A percentile compares a stretch with the other conserved stretches of the same genome.
These are phyloP conservation scores for Passiflora organensis DNA, from an alignment of 345 rosid genomes.

Conservation along the genomic window DNA sequence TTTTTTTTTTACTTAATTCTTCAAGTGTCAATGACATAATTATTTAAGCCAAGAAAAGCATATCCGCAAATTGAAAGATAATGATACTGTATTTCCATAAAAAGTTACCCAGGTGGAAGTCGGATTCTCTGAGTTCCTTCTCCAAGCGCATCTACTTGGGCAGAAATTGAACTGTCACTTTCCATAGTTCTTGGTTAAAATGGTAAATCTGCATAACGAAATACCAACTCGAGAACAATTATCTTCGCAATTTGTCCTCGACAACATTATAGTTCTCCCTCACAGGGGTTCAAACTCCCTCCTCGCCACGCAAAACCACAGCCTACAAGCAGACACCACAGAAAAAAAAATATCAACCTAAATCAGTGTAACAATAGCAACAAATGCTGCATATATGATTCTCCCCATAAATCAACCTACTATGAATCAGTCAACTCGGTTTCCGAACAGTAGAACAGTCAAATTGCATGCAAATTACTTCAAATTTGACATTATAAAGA, in stretches of 20 bases:
- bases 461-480: too few species aligned
- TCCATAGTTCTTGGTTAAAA: conserved; percentile 56
- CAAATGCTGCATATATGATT: too few species aligned
- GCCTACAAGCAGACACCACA: too few species aligned
- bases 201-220: conserved; percentile 30
- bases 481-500: too few species aligned
- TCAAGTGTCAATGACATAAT: too few species aligned
- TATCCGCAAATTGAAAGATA: too few species aligned
- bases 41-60: too few species aligned
- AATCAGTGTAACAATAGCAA: neutral
- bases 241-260: conserved; percentile 43
- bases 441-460: too few species aligned
- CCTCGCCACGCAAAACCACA: conserved; percentile 20
- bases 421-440: too few species aligned
- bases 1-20: too few species aligned
- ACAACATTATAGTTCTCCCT: conserved; percentile 41
- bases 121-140: conserved; percentile 50
- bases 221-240: conserved; percentile 47
- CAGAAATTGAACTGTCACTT: conserved; percentile 51
- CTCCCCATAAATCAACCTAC: too few species aligned
- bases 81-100: neutral
- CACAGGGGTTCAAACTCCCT: conserved; percentile 11
- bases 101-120: conserved; percentile 64
- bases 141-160: conserved; percentile 54
- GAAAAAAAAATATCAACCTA: neutral